Conservation (phyloP, 1,139 yeast genomes). For the Yamadazyma blattariae region DNA sequence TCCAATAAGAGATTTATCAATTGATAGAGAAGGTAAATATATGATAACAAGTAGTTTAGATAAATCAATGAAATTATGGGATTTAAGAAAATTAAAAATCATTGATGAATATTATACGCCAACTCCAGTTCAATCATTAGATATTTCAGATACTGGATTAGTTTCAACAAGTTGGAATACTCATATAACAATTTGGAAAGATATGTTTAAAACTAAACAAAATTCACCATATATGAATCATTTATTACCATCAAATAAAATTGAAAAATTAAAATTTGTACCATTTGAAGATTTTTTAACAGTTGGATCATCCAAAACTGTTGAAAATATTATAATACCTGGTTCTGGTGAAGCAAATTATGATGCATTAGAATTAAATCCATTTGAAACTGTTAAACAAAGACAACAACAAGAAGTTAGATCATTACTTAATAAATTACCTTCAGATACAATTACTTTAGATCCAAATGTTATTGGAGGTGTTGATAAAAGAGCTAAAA, state of each 20-base stretch:
- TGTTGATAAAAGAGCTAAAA: conserved; percentile 68
- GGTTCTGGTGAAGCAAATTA: conserved; percentile 98
- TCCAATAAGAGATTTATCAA: conserved; percentile 80
- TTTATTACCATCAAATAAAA: conserved; percentile 71
- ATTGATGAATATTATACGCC: conserved; percentile 75
- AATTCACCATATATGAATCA: conserved; percentile 91
- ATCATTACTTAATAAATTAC: conserved; percentile 77
- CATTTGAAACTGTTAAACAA: conserved; percentile 87
- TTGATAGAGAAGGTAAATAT: conserved; percentile 89
- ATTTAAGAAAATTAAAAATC: conserved; percentile 77
- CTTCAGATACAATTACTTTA: conserved; percentile 87
- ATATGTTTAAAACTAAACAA: conserved; percentile 56
- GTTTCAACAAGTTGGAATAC: conserved; percentile 93
- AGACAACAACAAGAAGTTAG: conserved; percentile 94
- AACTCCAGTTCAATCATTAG: conserved; percentile 78
- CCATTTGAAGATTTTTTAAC: conserved; percentile 97
- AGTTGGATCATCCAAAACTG: conserved; percentile 77
- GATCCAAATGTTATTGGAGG: conserved; percentile 89
- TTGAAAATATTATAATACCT: conserved; percentile 81
- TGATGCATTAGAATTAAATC: conserved; percentile 92
- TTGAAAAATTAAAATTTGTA: conserved; percentile 68
- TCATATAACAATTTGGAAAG: conserved; percentile 88
- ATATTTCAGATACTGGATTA: conserved; percentile 85
- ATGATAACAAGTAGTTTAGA: conserved; percentile 96
- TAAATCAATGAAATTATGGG: conserved; percentile 87